Base-by-base conservation (phyloP, 1,284 basidiomycete species). In the Trichosporon sp. region DNA sequence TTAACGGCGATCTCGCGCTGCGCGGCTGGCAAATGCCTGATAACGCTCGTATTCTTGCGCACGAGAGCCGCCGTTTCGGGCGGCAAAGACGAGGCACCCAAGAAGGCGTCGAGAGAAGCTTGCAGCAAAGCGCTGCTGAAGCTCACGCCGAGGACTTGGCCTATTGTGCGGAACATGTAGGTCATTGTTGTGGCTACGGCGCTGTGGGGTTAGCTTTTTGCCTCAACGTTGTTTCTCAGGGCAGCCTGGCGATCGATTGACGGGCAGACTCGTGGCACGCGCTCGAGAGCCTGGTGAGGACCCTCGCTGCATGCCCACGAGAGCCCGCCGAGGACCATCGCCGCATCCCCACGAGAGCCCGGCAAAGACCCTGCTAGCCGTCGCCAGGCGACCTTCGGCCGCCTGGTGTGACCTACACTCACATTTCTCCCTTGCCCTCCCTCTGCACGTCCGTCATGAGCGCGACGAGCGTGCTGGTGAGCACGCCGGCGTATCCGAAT, bases 81-180 rank as follows among this genome's bases (percentile, higher is more conserved):
- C 59, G 85, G 84, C 68, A 84, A 80, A 59, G 85, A 84, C 21
- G 19, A 7, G 8, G 37, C 40, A 3, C 52, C 32, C 63, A 95
- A 81, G 73, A 89, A 86, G 58, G 81, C 77, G n/a, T 88, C 80
- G 37, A 95, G 83, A 33, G 92, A 84, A 7, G 86, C 85, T 80
- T 95, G 92, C 32, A 92, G 81, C 58, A 94, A 80, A 1, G 90
- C 89, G 25, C 90, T 89, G 69, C 88, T 88, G 58, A 93, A 81
- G 70, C 89, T 89, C 60, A 95, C 92, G 49, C 92, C 92, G 59
- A 94, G 84, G n/a, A 93, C 92, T 81, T 94, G 92, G 11, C 92
- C 92, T 14, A 90, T 90, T 10, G 91, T 92, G 70, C 92, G 84
- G 82, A 92, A 93, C 61, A 94, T 83, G 80, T 95, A 95, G 23